Percentiles rank a stretch among this genome's conserved stretches.
These are phyloP conservation scores for Westerdykella aurantiaca DNA, from an alignment of 2,329 filamentous ascomycete genomes.

Conservation along the genomic window DNA sequence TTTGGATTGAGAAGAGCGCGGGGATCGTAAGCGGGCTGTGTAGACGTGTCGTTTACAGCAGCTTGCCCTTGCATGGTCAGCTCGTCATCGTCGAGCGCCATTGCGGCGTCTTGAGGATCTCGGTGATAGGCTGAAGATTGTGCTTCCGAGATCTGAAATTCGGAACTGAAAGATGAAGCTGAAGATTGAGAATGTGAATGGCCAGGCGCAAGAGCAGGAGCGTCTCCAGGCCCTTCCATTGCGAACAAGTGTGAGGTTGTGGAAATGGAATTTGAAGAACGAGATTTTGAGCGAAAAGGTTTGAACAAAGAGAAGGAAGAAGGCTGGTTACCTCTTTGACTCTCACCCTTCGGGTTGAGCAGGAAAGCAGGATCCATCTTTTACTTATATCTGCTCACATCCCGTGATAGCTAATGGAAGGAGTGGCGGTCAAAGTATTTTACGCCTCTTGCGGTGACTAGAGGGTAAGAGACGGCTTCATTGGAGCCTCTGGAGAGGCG, in stretches of 20 bases:
- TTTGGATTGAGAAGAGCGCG: slow-evolving; percentile 33
- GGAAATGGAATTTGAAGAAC: neutral
- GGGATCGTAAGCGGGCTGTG: slow-evolving; percentile 18
- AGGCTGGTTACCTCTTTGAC: slow-evolving; percentile 11
- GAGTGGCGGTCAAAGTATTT: no score
- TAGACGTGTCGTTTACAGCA: neutral
- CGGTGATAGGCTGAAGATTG: no score
- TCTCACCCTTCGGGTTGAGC: slow-evolving; percentile 13
- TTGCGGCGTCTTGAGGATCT: neutral
- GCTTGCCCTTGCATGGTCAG: slow-evolving; percentile 14
- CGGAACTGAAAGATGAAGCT: no score
- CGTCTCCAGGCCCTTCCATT: neutral
- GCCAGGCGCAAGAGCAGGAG: neutral
- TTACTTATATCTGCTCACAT: neutral
- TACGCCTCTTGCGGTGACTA: no score
- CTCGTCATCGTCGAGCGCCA: slow-evolving; percentile 2
- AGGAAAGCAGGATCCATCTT: slow-evolving; percentile 13
- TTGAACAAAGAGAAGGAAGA: neutral
- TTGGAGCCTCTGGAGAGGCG: no score
- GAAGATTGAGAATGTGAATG: neutral
- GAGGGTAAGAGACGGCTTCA: no score
- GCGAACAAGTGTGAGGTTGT: slow-evolving; percentile 3
- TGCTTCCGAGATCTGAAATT: no score
- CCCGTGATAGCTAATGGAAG: no score
- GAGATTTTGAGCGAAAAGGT: neutral